Percentiles rank a stretch among this genome's conserved stretches.
Evolutionary conservation across 2,329 filamentous ascomycete genomes (phyloP).

Genomic region (Pestalotiopsis sp.): DNA sequence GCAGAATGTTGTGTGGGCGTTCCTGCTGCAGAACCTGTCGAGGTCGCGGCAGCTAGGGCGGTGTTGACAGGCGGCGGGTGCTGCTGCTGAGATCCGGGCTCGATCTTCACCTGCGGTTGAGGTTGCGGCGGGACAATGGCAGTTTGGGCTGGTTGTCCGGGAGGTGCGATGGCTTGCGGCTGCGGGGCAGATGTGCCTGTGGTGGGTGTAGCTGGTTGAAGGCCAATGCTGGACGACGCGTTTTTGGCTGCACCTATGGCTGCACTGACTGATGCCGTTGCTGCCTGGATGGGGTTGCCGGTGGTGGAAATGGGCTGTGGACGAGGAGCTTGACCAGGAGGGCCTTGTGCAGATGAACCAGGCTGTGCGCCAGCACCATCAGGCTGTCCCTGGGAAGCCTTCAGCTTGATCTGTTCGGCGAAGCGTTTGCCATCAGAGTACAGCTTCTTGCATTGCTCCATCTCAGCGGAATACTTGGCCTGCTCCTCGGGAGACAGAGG

Average conservation of each 20-base stretch:
- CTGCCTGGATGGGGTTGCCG: constrained; percentile 29
- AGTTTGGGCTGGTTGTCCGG: constrained; percentile 23
- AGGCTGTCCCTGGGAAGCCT: constrained; percentile 18
- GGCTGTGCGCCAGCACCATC: neutral
- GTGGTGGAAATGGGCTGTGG: constrained; percentile 23
- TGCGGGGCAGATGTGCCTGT: constrained; percentile 17
- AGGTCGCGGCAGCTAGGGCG: constrained; percentile 39
- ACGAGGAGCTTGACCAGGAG: constrained; percentile 12
- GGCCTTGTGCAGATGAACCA: constrained; percentile 20
- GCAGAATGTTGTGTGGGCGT: constrained; percentile 51
- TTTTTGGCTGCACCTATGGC: constrained; percentile 34
- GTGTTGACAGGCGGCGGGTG: constrained; percentile 50
- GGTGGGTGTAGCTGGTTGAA: constrained; percentile 23
- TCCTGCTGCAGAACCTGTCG: constrained; percentile 41
- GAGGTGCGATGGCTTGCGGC: constrained; percentile 27
- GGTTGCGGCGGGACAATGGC: constrained; percentile 18
- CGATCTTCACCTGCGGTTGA: constrained; percentile 35
- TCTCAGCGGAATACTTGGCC: neutral
- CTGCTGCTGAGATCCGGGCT: constrained; percentile 32
- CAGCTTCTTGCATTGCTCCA: neutral
- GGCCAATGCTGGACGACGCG: constrained; percentile 26
- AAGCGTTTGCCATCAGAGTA: neutral
- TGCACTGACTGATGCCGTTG: constrained; percentile 32
- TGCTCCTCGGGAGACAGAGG: constrained; percentile 21
- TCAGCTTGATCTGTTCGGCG: neutral